Evolutionary conservation across 176 grass and related monocot genomes (phyloP).

Genomic region (Triticum timopheevii): DNA sequence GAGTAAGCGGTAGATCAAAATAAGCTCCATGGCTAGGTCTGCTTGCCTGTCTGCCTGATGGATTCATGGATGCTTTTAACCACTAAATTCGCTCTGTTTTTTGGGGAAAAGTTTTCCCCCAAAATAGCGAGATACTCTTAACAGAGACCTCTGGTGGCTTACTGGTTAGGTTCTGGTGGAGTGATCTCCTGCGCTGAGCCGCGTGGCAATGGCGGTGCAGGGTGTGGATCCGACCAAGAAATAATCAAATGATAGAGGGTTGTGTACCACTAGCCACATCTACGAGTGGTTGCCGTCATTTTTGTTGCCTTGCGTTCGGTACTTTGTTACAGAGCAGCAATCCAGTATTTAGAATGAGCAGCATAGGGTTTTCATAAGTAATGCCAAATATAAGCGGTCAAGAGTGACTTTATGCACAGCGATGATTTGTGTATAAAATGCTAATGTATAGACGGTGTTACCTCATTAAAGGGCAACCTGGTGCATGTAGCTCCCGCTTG

Average conservation of each 20-base stretch:
- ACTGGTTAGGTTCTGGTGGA: not conserved
- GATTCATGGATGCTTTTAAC: not conserved
- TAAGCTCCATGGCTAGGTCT: not conserved
- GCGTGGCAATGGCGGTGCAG: not conserved
- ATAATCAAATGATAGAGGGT: not conserved
- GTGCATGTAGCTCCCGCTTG: too few species aligned
- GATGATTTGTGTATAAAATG: not conserved
- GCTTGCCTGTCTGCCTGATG: not conserved
- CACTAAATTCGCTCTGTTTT: not conserved
- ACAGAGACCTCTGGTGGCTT: too few species aligned
- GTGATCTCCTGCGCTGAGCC: not conserved
- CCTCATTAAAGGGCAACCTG: too few species aligned
- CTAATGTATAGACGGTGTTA: not conserved
- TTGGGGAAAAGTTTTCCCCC: not conserved
- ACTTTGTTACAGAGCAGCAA: not conserved
- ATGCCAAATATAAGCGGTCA: not conserved
- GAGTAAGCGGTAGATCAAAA: not conserved
- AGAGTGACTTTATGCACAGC: not conserved
- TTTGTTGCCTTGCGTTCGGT: not conserved
- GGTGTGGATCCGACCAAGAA: not conserved
- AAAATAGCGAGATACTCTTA: too few species aligned
- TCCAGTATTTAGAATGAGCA: too few species aligned
- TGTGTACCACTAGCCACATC: not conserved
- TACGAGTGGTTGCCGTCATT: not conserved
- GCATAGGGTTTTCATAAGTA: not conserved